phyloP scores from a whole-genome alignment of 305 asterid species.

The Solanum hybrid region DNA sequence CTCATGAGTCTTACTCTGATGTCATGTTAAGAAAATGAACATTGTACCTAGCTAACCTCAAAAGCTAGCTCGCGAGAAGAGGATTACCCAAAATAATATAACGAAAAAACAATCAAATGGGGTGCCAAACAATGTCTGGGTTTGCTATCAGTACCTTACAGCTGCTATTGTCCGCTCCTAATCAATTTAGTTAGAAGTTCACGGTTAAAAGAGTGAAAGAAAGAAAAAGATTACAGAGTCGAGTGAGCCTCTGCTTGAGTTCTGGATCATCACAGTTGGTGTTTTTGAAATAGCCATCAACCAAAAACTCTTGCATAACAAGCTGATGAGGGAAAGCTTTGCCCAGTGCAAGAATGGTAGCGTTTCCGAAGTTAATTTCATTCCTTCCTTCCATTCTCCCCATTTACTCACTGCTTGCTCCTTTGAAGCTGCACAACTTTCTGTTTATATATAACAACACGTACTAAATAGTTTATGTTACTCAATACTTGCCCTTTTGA shows the following conservation, averaged over 20 bases:
- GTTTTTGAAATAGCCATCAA: conserved; percentile 79
- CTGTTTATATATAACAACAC: conserved; percentile 18
- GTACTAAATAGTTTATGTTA: not conserved
- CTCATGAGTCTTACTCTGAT: not conserved
- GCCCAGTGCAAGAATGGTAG: conserved; percentile 73
- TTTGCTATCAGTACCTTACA: not conserved
- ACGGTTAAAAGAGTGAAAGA: not conserved
- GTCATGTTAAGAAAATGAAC: not conserved
- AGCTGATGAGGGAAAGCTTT: conserved; percentile 98
- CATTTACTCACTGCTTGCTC: conserved; percentile 7
- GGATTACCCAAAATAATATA: not conserved
- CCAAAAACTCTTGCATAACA: conserved; percentile 83
- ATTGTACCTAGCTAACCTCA: not conserved
- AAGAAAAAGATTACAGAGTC: conserved; percentile 45
- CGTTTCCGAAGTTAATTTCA: conserved; percentile 27
- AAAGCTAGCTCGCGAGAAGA: not conserved
- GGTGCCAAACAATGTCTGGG: not conserved
- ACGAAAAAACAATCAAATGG: not conserved
- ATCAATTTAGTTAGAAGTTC: not conserved
- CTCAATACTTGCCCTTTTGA: not conserved
- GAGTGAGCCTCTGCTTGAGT: conserved; percentile 76
- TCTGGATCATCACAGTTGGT: conserved; percentile 78
- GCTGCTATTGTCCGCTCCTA: not conserved
- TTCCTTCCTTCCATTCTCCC: conserved; percentile 23
- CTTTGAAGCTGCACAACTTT: not conserved